Percentiles rank a stretch among this genome's conserved stretches.
Evolutionary conservation across 1,284 basidiomycete species (phyloP).

Genomic region (Cryptococcus neoformans): DNA sequence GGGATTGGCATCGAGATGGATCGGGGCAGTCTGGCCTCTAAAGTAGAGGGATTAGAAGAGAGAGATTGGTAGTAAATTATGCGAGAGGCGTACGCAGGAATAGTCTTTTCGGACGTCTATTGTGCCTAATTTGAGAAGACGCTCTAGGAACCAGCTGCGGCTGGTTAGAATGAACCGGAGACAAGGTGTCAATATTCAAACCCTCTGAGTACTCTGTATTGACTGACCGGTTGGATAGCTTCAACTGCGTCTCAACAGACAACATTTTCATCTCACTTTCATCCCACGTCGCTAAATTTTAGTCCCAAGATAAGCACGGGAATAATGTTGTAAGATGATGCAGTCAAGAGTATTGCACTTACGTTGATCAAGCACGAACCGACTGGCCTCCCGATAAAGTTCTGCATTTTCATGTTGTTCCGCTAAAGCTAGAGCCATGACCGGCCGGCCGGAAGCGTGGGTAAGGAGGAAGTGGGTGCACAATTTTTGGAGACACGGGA

Average conservation of each 20-base stretch:
- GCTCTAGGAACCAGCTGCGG: constrained; percentile 89
- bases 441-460: constrained; percentile 83
- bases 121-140: constrained; percentile 84
- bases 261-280: constrained; percentile 69
- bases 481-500: constrained; percentile 71
- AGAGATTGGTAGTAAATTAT: constrained; percentile 5
- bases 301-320: neutral
- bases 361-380: constrained; percentile 85
- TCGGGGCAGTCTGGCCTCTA: constrained; percentile 84
- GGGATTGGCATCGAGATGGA: constrained; percentile 68
- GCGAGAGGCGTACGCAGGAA: constrained; percentile 16
- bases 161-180: constrained; percentile 44
- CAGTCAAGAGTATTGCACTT: constrained; percentile 5
- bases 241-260: constrained; percentile 73
- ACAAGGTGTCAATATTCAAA: neutral
- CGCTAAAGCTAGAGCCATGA: constrained; percentile 85
- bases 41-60: neutral
- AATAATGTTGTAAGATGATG: neutral
- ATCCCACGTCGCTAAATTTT: constrained; percentile 53
- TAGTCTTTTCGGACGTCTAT: constrained; percentile 77
- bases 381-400: constrained; percentile 79
- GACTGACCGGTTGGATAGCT: constrained; percentile 73
- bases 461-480: constrained; percentile 83
- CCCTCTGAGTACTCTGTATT: too few species aligned
- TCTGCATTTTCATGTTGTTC: constrained; percentile 83